Percentiles rank a stretch among this genome's conserved stretches.
Conservation (phyloP, 495 filamentous ascomycete genomes). For the Aspergillus diversus region DNA sequence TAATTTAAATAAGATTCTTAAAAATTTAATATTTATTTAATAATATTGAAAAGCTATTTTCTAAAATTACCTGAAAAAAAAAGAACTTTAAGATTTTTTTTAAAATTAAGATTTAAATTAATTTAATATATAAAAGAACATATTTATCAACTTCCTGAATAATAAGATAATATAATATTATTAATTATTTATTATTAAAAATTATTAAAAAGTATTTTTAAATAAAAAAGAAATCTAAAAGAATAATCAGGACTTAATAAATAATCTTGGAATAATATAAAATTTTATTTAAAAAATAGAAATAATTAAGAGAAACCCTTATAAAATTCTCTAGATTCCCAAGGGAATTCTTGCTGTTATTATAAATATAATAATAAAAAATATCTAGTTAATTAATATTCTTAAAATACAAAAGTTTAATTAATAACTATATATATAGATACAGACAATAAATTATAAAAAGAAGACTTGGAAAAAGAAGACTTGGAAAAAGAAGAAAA, state of each 20-base stretch:
- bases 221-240: neutral
- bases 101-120: slow-evolving; percentile 5
- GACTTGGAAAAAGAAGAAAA: neutral
- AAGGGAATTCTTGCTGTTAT: neutral
- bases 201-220: neutral
- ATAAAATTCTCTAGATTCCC: neutral
- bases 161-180: slow-evolving; percentile 3
- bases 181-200: slow-evolving; percentile 6
- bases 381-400: neutral
- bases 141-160: neutral
- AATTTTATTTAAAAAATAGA: slow-evolving; percentile 2
- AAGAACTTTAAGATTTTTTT: neutral
- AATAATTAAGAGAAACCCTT: neutral
- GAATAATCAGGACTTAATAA: neutral
- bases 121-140: neutral
- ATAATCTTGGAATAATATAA: too few species aligned
- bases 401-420: neutral
- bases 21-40: neutral
- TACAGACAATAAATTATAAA: neutral
- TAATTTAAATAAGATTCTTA: slow-evolving; percentile 2
- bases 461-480: too few species aligned
- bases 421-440: slow-evolving; percentile 3
- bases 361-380: neutral
- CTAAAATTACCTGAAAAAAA: neutral
- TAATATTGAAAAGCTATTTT: neutral